Conservation (phyloP, 2,329 filamentous ascomycete species). For the Coleophoma crateriformis region DNA sequence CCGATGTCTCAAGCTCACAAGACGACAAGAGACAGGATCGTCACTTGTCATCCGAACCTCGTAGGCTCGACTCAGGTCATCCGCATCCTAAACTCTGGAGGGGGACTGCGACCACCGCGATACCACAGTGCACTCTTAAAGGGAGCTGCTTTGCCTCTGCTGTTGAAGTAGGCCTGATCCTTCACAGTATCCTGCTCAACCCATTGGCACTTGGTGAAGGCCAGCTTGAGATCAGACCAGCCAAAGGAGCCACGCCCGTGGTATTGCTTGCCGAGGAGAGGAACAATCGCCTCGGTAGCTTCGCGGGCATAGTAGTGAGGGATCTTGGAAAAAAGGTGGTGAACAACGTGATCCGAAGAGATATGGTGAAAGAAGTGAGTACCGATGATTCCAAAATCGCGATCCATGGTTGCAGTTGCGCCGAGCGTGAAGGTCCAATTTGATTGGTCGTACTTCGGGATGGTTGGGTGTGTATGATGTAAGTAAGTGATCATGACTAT, state of each 20-base stretch:
- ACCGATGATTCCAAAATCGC: slow-evolving; percentile 91
- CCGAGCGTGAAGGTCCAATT: slow-evolving; percentile 89
- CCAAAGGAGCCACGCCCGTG: neutral
- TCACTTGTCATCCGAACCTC: too few relatives aligned
- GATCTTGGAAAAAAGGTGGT: slow-evolving; percentile 92
- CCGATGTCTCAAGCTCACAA: too few relatives aligned
- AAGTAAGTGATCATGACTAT: slow-evolving; percentile 90
- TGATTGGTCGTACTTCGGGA: slow-evolving; percentile 81
- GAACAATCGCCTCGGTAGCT: slow-evolving; percentile 75
- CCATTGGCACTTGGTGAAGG: neutral
- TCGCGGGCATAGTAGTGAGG: slow-evolving; percentile 94
- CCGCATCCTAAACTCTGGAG: neutral
- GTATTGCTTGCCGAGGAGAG: slow-evolving; percentile 39
- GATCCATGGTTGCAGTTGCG: slow-evolving; percentile 89
- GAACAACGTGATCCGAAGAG: slow-evolving; percentile 91
- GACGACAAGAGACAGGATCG: too few relatives aligned
- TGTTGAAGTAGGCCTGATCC: neutral
- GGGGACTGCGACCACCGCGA: neutral
- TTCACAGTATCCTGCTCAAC: neutral
- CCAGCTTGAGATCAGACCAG: neutral
- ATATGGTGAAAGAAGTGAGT: slow-evolving; percentile 87
- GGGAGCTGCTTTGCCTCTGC: neutral
- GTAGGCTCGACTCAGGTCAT: too few relatives aligned
- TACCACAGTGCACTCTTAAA: neutral
- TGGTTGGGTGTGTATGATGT: slow-evolving; percentile 88